Percentiles rank a stretch among this genome's conserved stretches.
Conservation (phyloP, 2,329 filamentous ascomycete genomes). For the Tolypocladium endophyticum region DNA sequence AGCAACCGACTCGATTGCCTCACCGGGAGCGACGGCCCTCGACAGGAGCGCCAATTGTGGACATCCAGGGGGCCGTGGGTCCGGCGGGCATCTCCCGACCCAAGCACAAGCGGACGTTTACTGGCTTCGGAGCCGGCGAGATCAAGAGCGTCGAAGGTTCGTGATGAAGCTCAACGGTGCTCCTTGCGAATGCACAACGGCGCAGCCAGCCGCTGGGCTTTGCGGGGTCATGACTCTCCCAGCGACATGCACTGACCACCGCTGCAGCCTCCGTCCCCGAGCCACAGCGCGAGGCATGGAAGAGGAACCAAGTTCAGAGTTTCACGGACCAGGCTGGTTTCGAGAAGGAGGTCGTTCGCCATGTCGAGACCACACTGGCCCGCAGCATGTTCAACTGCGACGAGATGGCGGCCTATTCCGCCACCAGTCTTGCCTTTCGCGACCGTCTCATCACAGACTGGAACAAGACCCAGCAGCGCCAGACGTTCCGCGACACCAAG, state of each 20-base stretch:
- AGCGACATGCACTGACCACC: background rate
- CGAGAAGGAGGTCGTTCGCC: slow-evolving; percentile 75
- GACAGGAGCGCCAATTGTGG: slow-evolving; percentile 70
- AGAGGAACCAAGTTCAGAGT: slow-evolving; percentile 48
- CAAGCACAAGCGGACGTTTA: slow-evolving; percentile 96
- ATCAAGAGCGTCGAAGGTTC: slow-evolving; percentile 89
- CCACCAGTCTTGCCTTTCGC: slow-evolving; percentile 82
- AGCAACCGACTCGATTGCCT: slow-evolving; percentile 27
- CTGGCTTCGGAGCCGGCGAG: slow-evolving; percentile 80
- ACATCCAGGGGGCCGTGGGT: slow-evolving; percentile 78
- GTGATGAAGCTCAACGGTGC: slow-evolving; percentile 6
- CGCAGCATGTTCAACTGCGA: slow-evolving; percentile 98
- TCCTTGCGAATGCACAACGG: background rate
- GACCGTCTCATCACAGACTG: slow-evolving; percentile 90
- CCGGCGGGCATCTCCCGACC: slow-evolving; percentile 76
- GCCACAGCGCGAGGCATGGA: slow-evolving; percentile 73
- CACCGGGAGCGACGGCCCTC: slow-evolving; percentile 71
- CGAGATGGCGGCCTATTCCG: slow-evolving; percentile 84
- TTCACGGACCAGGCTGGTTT: slow-evolving; percentile 79
- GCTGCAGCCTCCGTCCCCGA: slow-evolving; percentile 67
- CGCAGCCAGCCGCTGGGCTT: background rate
- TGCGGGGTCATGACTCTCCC: background rate
- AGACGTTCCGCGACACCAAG: slow-evolving; percentile 85
- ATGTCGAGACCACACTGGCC: slow-evolving; percentile 93
- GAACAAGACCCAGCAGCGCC: slow-evolving; percentile 96